Evolutionary conservation across 129 eudicot species (phyloP).

Genomic region (Centaurea solstitialis): DNA sequence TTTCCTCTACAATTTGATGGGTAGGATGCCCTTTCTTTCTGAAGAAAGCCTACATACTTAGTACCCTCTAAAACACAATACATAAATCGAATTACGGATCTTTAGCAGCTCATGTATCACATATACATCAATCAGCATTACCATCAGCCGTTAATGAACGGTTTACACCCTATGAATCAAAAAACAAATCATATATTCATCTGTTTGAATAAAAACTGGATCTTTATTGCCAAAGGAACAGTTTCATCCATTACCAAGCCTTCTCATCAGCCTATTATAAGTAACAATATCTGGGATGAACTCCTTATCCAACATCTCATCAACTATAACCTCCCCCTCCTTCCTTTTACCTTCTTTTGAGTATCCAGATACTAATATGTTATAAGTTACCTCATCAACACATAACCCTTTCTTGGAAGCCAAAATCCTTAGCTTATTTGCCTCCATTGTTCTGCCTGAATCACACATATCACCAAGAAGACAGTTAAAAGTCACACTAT

Average conservation of each 20-base stretch:
- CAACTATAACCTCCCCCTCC: conserved; percentile 68
- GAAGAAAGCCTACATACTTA: neutral
- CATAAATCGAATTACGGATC: neutral
- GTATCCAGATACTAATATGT: conserved; percentile 68
- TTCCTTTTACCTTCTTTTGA: conserved; percentile 61
- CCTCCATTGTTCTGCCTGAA: conserved; percentile 52
- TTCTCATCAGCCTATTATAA: conserved; percentile 65
- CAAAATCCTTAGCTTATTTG: conserved; percentile 64
- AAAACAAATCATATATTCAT: neutral
- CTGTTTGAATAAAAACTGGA: neutral
- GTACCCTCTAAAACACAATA: neutral
- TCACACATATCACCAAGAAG: conserved; percentile 65
- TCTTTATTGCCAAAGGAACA: neutral
- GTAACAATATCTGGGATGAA: conserved; percentile 69
- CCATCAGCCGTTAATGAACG: neutral
- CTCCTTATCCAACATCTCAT: conserved; percentile 89
- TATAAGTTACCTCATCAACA: conserved; percentile 67
- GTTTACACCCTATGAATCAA: neutral
- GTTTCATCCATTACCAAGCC: conserved; percentile 41
- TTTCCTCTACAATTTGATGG: neutral
- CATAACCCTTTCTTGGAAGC: conserved; percentile 66
- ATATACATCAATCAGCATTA: neutral
- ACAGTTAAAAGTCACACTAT: conserved; percentile 81
- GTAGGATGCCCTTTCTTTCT: neutral
- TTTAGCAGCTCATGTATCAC: conserved; percentile 2